These are phyloP conservation scores for Coprinopsis marcescibilis DNA, from an alignment of 768 basidiomycete genomes.

Conservation along the genomic window DNA sequence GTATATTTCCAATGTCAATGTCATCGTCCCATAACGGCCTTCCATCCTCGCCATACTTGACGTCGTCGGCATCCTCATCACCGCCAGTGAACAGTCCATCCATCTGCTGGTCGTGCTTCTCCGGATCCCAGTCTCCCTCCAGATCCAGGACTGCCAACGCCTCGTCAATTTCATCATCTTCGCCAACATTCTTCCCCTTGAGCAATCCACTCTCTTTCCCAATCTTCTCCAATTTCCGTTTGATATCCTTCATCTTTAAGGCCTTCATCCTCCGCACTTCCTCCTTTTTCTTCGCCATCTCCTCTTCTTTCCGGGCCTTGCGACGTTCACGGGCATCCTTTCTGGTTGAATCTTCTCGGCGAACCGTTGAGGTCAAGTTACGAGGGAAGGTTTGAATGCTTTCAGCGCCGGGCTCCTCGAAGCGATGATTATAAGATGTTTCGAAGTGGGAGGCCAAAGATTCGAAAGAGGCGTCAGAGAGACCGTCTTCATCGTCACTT, in stretches of 20 bases:
- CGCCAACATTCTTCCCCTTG: constrained; percentile 25
- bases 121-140: constrained; percentile 91
- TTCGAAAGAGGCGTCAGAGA: constrained; percentile 55
- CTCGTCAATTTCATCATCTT: constrained; percentile 32
- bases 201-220: constrained; percentile 62
- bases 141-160: constrained; percentile 72
- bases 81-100: constrained; percentile 48
- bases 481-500: constrained; percentile 45
- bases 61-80: constrained; percentile 29
- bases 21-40: constrained; percentile 95
- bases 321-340: constrained; percentile 80
- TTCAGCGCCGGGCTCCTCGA: constrained; percentile 83
- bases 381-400: constrained; percentile 64
- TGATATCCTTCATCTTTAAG: constrained; percentile 81
- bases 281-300: constrained; percentile 65
- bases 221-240: constrained; percentile 67
- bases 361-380: constrained; percentile 52
- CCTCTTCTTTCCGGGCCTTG: constrained; percentile 75
- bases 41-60: constrained; percentile 30
- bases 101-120: constrained; percentile 81
- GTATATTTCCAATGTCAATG: constrained; percentile 71
- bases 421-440: constrained; percentile 95
- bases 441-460: constrained; percentile 91
- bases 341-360: constrained; percentile 70
- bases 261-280: constrained; percentile 76